A percentile compares a stretch with the other conserved stretches of the same genome.
Conservation (phyloP, 352 stramenopile species). For the Globisporangium cederbergense region DNA sequence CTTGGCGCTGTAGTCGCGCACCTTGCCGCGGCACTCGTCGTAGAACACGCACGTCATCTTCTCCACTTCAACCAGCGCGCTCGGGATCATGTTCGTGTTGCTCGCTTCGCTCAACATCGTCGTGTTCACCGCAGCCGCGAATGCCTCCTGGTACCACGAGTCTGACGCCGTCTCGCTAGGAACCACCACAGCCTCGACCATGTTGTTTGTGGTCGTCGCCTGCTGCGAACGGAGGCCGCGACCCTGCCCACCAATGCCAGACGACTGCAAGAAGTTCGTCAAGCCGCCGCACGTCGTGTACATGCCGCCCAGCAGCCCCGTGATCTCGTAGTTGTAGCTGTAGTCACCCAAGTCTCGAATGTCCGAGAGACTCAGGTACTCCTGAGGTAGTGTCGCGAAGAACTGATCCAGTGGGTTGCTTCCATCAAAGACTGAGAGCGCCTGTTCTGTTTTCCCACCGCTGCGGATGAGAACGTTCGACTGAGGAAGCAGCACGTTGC, state of each 20-base stretch:
- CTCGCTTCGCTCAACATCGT: constrained; percentile 31
- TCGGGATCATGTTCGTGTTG: constrained; percentile 28
- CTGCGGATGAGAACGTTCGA: constrained; percentile 50
- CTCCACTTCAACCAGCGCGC: constrained; percentile 69
- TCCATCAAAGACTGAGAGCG: constrained; percentile 52
- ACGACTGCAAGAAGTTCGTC: constrained; percentile 19
- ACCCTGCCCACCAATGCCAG: constrained; percentile 17
- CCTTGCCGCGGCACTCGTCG: constrained; percentile 72
- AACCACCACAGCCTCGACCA: constrained; percentile 70
- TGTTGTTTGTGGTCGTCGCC: constrained; percentile 14
- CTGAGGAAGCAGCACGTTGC: constrained; percentile 55
- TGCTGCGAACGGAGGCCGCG: constrained; percentile 22
- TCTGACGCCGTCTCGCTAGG: constrained; percentile 30
- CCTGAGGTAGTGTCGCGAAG: constrained; percentile 48
- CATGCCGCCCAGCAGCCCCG: constrained; percentile 64
- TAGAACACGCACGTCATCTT: constrained; percentile 90
- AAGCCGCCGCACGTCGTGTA: constrained; percentile 67
- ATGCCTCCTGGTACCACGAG: constrained; percentile 52
- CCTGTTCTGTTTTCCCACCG: constrained; percentile 34
- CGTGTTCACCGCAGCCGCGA: constrained; percentile 41
- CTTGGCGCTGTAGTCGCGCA: constrained; percentile 54
- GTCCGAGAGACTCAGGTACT: constrained; percentile 73
- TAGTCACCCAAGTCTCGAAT: constrained; percentile 66
- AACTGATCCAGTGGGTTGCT: constrained; percentile 50
- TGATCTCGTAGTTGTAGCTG: constrained; percentile 88